These are phyloP conservation scores for Termitomyces sp. DNA, from an alignment of 768 basidiomycete genomes.

Conservation along the genomic window DNA sequence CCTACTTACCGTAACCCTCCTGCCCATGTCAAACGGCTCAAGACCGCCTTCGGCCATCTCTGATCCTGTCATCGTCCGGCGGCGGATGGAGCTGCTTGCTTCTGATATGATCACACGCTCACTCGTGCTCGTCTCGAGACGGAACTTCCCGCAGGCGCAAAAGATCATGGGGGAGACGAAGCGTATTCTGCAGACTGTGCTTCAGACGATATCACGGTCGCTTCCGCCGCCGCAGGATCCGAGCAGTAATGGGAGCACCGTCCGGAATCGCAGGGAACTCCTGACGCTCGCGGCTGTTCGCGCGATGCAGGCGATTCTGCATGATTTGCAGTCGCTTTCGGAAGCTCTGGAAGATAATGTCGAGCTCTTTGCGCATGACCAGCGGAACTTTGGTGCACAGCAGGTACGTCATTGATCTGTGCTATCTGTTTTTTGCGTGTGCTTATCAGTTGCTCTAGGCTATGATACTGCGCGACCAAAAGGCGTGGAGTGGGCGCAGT, in stretches of 20 bases:
- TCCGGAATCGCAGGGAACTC: constrained; percentile 75
- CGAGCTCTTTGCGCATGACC: constrained; percentile 88
- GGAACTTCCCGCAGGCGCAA: constrained; percentile 88
- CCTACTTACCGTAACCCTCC: constrained; percentile 87
- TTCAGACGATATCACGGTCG: constrained; percentile 76
- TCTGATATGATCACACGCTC: constrained; percentile 97
- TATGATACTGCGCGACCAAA: constrained; percentile 94
- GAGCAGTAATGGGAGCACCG: constrained; percentile 33
- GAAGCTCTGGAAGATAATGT: constrained; percentile 91
- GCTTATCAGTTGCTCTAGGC: too few relatives aligned
- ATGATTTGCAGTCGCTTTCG: constrained; percentile 80
- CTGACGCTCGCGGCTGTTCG: constrained; percentile 69
- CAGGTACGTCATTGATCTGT: constrained; percentile 52
- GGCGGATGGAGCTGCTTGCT: constrained; percentile 94
- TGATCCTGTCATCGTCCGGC: constrained; percentile 85
- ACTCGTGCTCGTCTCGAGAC: constrained; percentile 84
- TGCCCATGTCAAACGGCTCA: constrained; percentile 46
- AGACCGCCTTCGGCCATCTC: constrained; percentile 49
- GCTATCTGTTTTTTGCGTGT: background rate
- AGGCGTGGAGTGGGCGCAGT: constrained; percentile 90
- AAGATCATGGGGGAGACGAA: constrained; percentile 89
- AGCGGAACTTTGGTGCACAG: constrained; percentile 94
- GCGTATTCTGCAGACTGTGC: constrained; percentile 86
- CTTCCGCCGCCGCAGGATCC: constrained; percentile 54
- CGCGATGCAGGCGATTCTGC: constrained; percentile 78